Percentiles rank a stretch among this genome's conserved stretches.
Conservation (phyloP, 2,329 filamentous ascomycete species). For the Tolypocladium tundrense region DNA sequence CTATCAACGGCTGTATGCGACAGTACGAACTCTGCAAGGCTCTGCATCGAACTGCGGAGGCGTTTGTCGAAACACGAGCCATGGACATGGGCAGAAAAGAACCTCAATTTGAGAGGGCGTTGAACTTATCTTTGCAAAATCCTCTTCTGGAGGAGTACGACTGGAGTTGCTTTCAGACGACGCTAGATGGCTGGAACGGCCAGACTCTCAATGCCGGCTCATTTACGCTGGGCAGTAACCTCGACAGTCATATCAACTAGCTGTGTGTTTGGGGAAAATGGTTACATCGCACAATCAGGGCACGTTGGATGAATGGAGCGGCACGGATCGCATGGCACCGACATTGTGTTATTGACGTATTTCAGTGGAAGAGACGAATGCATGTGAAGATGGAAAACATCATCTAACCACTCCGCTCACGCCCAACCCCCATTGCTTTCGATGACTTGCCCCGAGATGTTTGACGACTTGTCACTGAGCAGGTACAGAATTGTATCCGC, state of each 20-base stretch:
- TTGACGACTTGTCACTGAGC: not conserved
- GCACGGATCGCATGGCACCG: too few species aligned
- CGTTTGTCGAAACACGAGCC: not conserved
- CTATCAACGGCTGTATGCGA: not conserved
- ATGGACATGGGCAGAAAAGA: not conserved
- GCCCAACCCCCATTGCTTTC: not conserved
- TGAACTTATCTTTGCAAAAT: constrained; percentile 1
- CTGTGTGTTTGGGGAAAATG: not conserved
- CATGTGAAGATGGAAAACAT: too few species aligned
- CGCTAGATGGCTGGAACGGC: not conserved
- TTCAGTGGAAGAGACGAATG: too few species aligned
- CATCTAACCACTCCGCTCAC: not conserved
- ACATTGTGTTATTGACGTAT: too few species aligned
- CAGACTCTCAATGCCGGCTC: not conserved
- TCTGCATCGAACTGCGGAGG: not conserved
- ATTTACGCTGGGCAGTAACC: not conserved
- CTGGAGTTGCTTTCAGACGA: constrained; percentile 1
- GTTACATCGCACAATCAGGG: not conserved
- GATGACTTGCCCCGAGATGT: constrained; percentile 1
- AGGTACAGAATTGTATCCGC: constrained; percentile 1
- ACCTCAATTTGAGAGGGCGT: not conserved
- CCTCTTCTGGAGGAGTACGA: not conserved
- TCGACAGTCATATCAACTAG: not conserved
- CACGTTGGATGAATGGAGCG: not conserved
- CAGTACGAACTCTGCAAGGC: not conserved